phyloP scores from a whole-genome alignment of 805 yeast species.

The Barnettozyma populi region DNA sequence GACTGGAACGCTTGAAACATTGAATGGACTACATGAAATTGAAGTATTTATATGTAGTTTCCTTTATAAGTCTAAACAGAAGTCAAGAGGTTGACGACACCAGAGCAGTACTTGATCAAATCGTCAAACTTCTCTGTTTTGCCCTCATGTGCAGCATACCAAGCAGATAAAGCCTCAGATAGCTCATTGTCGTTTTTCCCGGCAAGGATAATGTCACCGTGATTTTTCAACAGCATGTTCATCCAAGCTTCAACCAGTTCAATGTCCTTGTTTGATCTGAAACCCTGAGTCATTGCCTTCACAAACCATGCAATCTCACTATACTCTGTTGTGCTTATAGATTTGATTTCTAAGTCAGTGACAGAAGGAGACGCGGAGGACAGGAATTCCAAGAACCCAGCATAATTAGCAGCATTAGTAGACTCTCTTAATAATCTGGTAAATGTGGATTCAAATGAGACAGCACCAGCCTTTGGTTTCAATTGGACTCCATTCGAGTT shows the following conservation, averaged over 20 bases:
- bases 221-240: conserved; percentile 66
- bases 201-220: conserved; percentile 64
- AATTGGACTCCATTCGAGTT: conserved; percentile 11
- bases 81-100: conserved; percentile 60
- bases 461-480: conserved; percentile 26
- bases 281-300: conserved; percentile 58
- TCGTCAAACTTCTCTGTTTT: conserved; percentile 53
- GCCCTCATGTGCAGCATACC: conserved; percentile 39
- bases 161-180: conserved; percentile 40
- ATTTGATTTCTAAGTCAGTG: conserved; percentile 82
- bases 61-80: conserved; percentile 10
- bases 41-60: background rate
- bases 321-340: conserved; percentile 57
- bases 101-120: conserved; percentile 72
- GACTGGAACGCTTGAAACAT: conserved; percentile 5
- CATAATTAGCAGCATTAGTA: conserved; percentile 33
- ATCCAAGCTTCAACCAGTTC: conserved; percentile 82
- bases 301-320: conserved; percentile 62
- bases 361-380: conserved; percentile 65
- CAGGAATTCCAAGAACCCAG: conserved; percentile 49
- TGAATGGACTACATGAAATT: background rate
- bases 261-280: conserved; percentile 50
- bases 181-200: conserved; percentile 37
- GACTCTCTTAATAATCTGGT: conserved; percentile 60
- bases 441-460: conserved; percentile 67